These are phyloP conservation scores for Phytophthora capsici DNA, from an alignment of 352 stramenopile species.

Conservation along the genomic window DNA sequence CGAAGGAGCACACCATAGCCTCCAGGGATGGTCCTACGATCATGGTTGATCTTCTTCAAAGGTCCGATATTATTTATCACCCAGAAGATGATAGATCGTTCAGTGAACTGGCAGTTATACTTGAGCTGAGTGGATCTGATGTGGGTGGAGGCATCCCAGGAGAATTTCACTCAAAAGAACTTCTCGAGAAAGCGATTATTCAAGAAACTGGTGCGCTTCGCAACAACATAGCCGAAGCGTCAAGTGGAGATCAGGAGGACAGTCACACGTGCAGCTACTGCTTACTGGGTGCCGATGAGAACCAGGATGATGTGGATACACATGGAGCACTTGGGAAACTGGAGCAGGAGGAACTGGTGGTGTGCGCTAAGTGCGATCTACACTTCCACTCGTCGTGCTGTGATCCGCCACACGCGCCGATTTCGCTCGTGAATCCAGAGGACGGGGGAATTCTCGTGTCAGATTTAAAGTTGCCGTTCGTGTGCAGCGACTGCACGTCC, in stretches of 20 bases:
- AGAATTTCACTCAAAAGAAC: constrained; percentile 46
- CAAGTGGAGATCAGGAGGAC: background rate
- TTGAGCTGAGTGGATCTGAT: constrained; percentile 37
- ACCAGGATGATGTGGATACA: constrained; percentile 11
- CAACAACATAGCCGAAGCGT: background rate
- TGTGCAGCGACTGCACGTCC: constrained; percentile 66
- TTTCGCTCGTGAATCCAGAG: constrained; percentile 63
- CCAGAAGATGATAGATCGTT: constrained; percentile 28
- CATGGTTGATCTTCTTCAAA: constrained; percentile 33
- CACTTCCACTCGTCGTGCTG: constrained; percentile 78
- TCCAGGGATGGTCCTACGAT: constrained; percentile 1
- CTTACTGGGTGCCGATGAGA: constrained; percentile 34
- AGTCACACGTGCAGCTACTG: constrained; percentile 29
- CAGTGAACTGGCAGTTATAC: constrained; percentile 41
- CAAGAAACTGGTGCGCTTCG: constrained; percentile 29
- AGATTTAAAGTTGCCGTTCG: constrained; percentile 72
- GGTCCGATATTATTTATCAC: constrained; percentile 33
- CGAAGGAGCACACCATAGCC: constrained; percentile 26
- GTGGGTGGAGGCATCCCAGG: constrained; percentile 27
- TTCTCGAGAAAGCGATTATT: constrained; percentile 48
- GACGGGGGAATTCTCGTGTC: constrained; percentile 61
- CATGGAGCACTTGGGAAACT: constrained; percentile 2
- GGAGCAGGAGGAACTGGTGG: constrained; percentile 50
- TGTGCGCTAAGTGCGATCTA: constrained; percentile 59
- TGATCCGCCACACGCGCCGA: constrained; percentile 69